Evolutionary conservation across 2,329 filamentous ascomycete species (phyloP).

Genomic region (Akanthomyces dipterigenus): DNA sequence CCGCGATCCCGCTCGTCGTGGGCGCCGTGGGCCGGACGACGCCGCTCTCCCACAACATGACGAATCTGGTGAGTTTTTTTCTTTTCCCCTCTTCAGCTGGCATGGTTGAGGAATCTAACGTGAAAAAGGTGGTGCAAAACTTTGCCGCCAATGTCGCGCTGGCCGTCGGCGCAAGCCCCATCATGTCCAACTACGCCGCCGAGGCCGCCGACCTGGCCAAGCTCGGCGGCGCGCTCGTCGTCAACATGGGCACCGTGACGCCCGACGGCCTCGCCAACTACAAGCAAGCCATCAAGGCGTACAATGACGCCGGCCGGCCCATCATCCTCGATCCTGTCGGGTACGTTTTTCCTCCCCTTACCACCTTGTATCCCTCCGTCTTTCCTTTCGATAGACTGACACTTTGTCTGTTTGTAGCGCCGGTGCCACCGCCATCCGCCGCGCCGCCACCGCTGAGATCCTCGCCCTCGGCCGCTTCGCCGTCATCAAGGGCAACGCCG

Average conservation of each 20-base stretch:
- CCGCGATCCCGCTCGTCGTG: conserved; percentile 47
- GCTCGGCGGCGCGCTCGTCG: conserved; percentile 70
- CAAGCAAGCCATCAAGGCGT: conserved; percentile 65
- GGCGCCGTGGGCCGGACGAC: conserved; percentile 52
- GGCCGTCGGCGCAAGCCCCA: conserved; percentile 77
- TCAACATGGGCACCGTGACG: conserved; percentile 93
- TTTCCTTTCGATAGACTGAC: background rate
- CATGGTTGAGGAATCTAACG: background rate
- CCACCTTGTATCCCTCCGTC: background rate
- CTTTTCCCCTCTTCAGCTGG: background rate
- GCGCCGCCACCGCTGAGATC: conserved; percentile 63
- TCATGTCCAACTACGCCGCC: conserved; percentile 84
- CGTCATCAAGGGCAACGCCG: conserved; percentile 90
- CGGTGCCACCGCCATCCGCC: conserved; percentile 70
- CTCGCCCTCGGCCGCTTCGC: conserved; percentile 71
- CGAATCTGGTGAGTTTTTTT: conserved; percentile 59
- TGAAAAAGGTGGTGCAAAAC: conserved; percentile 68
- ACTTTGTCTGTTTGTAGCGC: conserved; percentile 43
- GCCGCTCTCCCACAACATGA: conserved; percentile 93
- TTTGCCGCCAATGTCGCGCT: conserved; percentile 88
- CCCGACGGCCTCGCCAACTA: conserved; percentile 68
- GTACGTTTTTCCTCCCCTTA: conserved; percentile 29
- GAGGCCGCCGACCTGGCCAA: conserved; percentile 77
- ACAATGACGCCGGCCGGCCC: conserved; percentile 70
- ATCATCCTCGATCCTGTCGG: conserved; percentile 87